phyloP scores from a whole-genome alignment of 139 green algal species.

The Coelastrella sp. region DNA sequence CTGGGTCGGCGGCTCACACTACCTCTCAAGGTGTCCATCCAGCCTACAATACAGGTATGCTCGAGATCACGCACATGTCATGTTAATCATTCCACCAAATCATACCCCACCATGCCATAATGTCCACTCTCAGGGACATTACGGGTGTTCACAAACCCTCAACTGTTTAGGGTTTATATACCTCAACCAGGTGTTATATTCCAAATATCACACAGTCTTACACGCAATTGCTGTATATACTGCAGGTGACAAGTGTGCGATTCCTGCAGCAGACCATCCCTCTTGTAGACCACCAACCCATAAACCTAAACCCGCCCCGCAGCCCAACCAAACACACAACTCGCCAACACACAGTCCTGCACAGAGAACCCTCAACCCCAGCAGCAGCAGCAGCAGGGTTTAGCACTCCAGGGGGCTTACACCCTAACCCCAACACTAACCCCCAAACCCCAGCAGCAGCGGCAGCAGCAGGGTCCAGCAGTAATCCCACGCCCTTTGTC shows the following conservation, averaged over 20 bases:
- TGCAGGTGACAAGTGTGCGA: not conserved
- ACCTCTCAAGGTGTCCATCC: conserved; percentile 28
- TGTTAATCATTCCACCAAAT: too few relatives aligned
- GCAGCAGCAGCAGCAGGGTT: conserved; percentile 15
- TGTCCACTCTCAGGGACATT: too few relatives aligned
- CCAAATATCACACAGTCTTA: too few relatives aligned
- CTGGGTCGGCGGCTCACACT: conserved; percentile 3
- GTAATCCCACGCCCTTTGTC: not conserved
- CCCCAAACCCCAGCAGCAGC: not conserved
- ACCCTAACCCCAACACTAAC: not conserved
- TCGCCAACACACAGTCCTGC: not conserved
- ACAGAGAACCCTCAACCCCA: not conserved
- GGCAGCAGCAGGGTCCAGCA: not conserved
- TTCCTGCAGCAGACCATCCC: conserved; percentile 35
- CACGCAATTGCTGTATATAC: too few relatives aligned
- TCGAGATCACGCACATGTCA: too few relatives aligned
- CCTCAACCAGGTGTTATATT: too few relatives aligned
- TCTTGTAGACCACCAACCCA: not conserved
- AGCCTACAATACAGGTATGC: not conserved
- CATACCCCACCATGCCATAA: too few relatives aligned
- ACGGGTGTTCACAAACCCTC: too few relatives aligned
- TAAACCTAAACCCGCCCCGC: not conserved
- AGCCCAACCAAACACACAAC: not conserved
- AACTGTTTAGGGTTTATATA: too few relatives aligned
- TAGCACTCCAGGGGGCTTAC: too few relatives aligned